Base-by-base conservation (phyloP, 179 eudicot genomes). In the Carnegiea gigantea region DNA sequence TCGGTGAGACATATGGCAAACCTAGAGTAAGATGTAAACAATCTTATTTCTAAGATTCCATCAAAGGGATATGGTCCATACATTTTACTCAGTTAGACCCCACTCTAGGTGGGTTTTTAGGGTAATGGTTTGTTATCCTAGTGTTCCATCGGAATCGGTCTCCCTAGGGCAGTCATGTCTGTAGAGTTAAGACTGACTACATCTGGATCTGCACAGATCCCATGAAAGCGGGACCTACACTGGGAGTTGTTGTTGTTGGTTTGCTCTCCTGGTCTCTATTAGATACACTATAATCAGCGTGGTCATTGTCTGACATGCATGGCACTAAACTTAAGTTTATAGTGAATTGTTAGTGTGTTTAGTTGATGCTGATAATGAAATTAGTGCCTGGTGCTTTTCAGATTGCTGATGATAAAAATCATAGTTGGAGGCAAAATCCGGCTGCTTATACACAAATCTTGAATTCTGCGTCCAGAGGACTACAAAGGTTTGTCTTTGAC, bases 401-500 rank as follows among this genome's bases (percentile, higher is more conserved):
- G 99, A 88, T 91, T 82, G 89, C 90, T 57, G 92, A 88, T 78
- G 92, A 87, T 78, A 87, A 84, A 57, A 89, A 80, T 76, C 89
- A 79, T 75, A 86, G 85, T 83, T 83, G 92, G 89, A 88, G 90
- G 88, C 92, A 92, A 79, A 85, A 88, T 87, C 96, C 95, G 20
- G 90, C 92, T 89, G 85, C 83, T 65, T 92, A 88, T 86, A 77
- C 88, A 71, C 90, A 88, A 77, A 70, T 85, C 33, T 79, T 94
- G 82, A 87, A 83, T 79, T 87, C 92, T 79, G 96, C 94, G 62
- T 85, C 89, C 44, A 92, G 97, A 87, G 99, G 95, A 30, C 86
- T 94, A 76, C 85, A 92, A 86, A 93, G 99, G 99, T 96, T 75
- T 87, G 89, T 85, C 70, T 76, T 83, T 81, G 76, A 33, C 51